Evolutionary conservation across 768 basidiomycete species (phyloP).

Genomic region (Boletus speciosus): DNA sequence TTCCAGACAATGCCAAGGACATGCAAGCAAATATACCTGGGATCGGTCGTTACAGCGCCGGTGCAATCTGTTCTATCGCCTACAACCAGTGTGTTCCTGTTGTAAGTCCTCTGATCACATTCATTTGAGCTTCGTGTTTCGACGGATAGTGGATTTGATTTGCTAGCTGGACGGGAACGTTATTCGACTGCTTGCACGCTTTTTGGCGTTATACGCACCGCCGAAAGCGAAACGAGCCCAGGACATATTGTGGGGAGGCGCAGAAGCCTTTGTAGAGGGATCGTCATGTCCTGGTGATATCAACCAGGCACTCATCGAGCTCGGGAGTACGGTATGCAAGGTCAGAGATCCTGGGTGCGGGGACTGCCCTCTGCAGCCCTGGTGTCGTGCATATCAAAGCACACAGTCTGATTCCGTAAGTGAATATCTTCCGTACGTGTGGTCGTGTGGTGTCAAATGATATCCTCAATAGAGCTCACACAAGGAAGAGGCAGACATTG

Average conservation of each 20-base stretch:
- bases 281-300: constrained; percentile 69
- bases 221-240: constrained; percentile 78
- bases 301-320: constrained; percentile 92
- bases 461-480: background rate
- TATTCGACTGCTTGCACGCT: constrained; percentile 75
- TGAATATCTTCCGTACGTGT: background rate
- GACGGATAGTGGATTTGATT: background rate
- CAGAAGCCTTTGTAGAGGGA: constrained; percentile 60
- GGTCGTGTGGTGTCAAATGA: background rate
- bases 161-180: constrained; percentile 86
- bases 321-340: constrained; percentile 91
- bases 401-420: constrained; percentile 14
- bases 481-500: constrained; percentile 53
- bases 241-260: constrained; percentile 80
- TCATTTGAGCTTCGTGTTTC: background rate
- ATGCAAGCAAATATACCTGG: constrained; percentile 85
- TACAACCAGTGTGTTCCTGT: constrained; percentile 82
- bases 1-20: constrained; percentile 77
- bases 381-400: constrained; percentile 62
- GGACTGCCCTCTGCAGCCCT: constrained; percentile 63
- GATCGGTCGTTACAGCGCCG: constrained; percentile 86
- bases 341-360: constrained; percentile 74
- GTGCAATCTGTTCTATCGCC: constrained; percentile 82
- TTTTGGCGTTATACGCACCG: constrained; percentile 77
- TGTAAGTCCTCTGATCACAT: constrained; percentile 44